Base-by-base conservation (phyloP, 2,329 filamentous ascomycete genomes). In the Arthrobotrys conoides region DNA sequence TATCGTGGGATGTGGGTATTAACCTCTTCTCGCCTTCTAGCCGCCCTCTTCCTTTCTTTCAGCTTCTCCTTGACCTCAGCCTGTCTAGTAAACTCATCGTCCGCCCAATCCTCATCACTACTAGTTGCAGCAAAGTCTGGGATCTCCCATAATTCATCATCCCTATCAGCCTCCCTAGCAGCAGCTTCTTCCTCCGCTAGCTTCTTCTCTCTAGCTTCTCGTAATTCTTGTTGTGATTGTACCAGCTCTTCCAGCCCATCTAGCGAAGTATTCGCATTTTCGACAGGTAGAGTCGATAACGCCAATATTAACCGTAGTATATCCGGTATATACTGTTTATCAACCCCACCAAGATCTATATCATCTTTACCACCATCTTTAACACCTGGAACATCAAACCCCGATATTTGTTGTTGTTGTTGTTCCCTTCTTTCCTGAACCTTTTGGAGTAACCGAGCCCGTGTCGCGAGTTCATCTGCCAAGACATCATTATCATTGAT, bases 181-280 rank as follows among this genome's bases (percentile, higher is more conserved):
- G 93, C 88, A 66, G 97, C 90, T 41, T 97, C 91, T 68, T 90
- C 88, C 94, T 94, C 97, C 22, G 88, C 92, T 68, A 97, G 84
- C 14, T 85, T 36, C 18, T 59, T 61, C 3, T 49, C 57, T 12
- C 24, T 55, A 20, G 66, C 59, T 27, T 71, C 49, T 12, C 41
- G 83, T 16, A 86, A 85, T 3, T 86, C 84, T 6, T 85, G 84
- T 16, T 71, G 65, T 0, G 87, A 85, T 44, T 86, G 83, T 36
- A 84, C 86, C 1, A 91, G 84, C 0, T 85, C 83, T 18, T 90
- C 87, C n/a, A 96, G 85, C 79, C 90, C 88, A 48, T 88, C 87
- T 0, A 95, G 84, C 20, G 61, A 30, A 22, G 57, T 24, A 3
- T 86, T 88, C 0, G 92, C 89, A 65, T 93, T 91, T 66, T 91